Base-by-base conservation (phyloP, 179 eudicot genomes). In the Carnegiea gigantea region DNA sequence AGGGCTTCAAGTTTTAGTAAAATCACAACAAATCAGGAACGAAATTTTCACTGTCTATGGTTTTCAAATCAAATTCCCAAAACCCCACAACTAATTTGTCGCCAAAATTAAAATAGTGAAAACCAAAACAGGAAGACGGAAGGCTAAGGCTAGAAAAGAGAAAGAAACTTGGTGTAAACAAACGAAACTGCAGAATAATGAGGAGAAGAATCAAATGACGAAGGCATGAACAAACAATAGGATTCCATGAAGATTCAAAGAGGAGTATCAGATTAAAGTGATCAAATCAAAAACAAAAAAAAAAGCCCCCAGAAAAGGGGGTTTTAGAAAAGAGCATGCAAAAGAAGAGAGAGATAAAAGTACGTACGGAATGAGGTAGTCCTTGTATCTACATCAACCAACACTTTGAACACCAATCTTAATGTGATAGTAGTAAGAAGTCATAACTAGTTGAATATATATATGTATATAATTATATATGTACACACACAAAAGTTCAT, bases 191-290 rank as follows among this genome's bases (percentile, higher is more conserved):
- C 75, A 80, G 26, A 78, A 60, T 46, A 80, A 84, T 48, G 26
- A 46, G 59, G 40, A 26, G 64, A 80, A 20, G 51, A 43, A 81
- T 85, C 86, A 87, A 87, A 85, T 87, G 88, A 87, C n/a, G n/a
- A n/a, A 87, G 86, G 83, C 90, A 85, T 87, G 90, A 83, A 87
- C 86, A 77, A 87, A 85, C 86, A 88, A 87, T 26, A 85, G 90
- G 81, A 87, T 87, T 57, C 85, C 90, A 77, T 87, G 86, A 82
- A 87, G 90, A 85, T 87, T 87, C 84, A 77, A 77, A 24, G 88
- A 87, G 1, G 90, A 83, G 68, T 83, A 85, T 78, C 90, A 84
- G 82, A 85, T 76, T 84, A 85, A 73, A 81, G 78, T 59, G 79
- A 87, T 83, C 82, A 87, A 84, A 87, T 87, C 88, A n/a, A n/a